Evolutionary conservation across 1,284 basidiomycete genomes (phyloP).

Genomic region (Tilletiopsis washingtonensis): DNA sequence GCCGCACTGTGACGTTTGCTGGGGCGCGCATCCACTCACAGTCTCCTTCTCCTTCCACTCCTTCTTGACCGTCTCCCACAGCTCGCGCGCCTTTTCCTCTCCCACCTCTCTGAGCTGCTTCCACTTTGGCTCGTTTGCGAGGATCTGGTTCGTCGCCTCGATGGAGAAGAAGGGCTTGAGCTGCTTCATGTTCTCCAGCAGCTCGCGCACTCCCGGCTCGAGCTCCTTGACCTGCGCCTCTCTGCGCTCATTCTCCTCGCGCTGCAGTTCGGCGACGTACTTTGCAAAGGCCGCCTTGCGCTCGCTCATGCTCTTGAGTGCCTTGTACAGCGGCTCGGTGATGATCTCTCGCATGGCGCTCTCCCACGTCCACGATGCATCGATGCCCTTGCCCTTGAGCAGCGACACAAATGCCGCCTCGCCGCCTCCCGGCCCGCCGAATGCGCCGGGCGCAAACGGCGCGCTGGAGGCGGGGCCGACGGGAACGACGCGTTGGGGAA

Average conservation of each 20-base stretch:
- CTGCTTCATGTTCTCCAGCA: constrained; percentile 7
- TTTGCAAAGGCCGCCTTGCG: constrained; percentile 70
- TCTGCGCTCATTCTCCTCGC: constrained; percentile 26
- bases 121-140: constrained; percentile 11
- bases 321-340: constrained; percentile 94
- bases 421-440: too few species aligned
- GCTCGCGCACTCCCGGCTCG: constrained; percentile 18
- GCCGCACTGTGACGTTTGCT: background rate
- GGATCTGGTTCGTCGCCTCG: constrained; percentile 25
- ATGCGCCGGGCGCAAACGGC: constrained; percentile 10
- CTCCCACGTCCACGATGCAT: constrained; percentile 94
- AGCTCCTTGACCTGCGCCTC: constrained; percentile 19
- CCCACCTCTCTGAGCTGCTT: constrained; percentile 8
- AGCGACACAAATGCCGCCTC: constrained; percentile 88
- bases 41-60: constrained; percentile 22
- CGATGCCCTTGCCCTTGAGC: constrained; percentile 76
- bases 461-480: background rate
- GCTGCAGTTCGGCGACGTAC: constrained; percentile 41
- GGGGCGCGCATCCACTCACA: constrained; percentile 1
- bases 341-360: constrained; percentile 94
- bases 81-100: constrained; percentile 21
- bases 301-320: constrained; percentile 82
- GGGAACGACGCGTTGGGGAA: background rate
- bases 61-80: constrained; percentile 21
- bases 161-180: constrained; percentile 34